Evolutionary conservation across 345 rosid genomes (phyloP), one percentile per base, ranked within the genome.

Genomic region (Salix suchowensis): DNA sequence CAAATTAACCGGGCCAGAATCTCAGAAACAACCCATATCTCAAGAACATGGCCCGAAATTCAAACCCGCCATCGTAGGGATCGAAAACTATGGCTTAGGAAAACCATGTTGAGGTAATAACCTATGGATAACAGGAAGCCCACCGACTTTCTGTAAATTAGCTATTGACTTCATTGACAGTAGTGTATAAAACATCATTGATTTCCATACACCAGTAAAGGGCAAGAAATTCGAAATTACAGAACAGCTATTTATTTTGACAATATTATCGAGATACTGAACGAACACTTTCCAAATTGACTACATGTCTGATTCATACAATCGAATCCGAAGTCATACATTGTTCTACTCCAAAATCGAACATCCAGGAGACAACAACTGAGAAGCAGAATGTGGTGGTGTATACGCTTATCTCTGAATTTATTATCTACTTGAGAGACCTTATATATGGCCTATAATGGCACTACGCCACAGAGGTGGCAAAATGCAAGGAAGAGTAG

Each of bases 391-490:
- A 61, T 60, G 28, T 77, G 36, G 76, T 69, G 13, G 39, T n/a
- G 30, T 60, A n/a, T 70, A 54, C 75, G 30, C 72, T 78, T 73
- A 74, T 70, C 46, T 71, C 76, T 77, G 30, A 61, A 32, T 75
- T 81, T 83, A 81, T 82, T 79, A 32, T 72, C 28, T 62, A 54
- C 69, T 28, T 74, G 73, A 73, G 76, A 37, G 76, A 37, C 73
- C 65, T 28, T 54, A 12, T 58, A 26, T 40, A 12, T 58, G 64
- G 15, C 66, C 73, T 50, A 65, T 48, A 32, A 55, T n/a, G 72
- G 72, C 70, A 42, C 34, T 19, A 71, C 14, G 72, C 81, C 77
- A 50, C 65, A n/a, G 26, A 66, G 61, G 65, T 70, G 42, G 28
- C 66, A 24, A 71, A 71, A 72, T 23, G 52, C 64, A 78, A 75